Evolutionary conservation across 2,329 filamentous ascomycete species (phyloP), one percentile per base, ranked within the genome.

Genomic region (Clarireedia homoeocarpa): DNA sequence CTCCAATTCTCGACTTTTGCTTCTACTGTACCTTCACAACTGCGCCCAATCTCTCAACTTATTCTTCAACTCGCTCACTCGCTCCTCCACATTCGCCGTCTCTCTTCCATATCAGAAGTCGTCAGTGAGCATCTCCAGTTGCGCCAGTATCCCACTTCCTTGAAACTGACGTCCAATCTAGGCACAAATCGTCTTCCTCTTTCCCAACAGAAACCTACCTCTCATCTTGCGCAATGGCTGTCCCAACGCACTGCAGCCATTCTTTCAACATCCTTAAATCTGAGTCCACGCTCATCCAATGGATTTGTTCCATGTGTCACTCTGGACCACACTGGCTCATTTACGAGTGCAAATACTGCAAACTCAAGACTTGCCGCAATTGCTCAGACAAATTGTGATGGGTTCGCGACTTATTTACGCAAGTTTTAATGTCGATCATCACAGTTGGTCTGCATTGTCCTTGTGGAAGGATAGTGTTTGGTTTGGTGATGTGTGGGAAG

Each of bases 281-380:
- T 30, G 82, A 86, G 65, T 84, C 74, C 66, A 84, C 77, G 10
- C 69, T 86, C 53, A 76, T 88, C 55, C 78, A 84, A 68, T 88
- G 83, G 83, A 75, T 76, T 51, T 88, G 84, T 73, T 77, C 79
- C 58, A 71, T 84, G 65, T 87, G 84, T 67, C 78, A 82, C 59
- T 80, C 78, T 2, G 83, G 83, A 1, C 83, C 83, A 51, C 79
- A 83, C 70, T 86, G 82, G 81, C 79, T 78, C 71, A 86, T 88
- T 65, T 86, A 80, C 61, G 82, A 87, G 69, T 88, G 84, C 72
- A 75, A 77, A 59, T 85, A 84, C 68, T 88, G 84, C 78, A 83
- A 83, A 69, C 71, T 85, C 51, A 83, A 86, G 71, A 77, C 80
- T 30, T 87, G 84, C 69, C 75, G 81, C 52, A 71, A 75, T 26